phyloP scores from a whole-genome alignment of 2,329 filamentous ascomycete species.

The Shiraia sp. region DNA sequence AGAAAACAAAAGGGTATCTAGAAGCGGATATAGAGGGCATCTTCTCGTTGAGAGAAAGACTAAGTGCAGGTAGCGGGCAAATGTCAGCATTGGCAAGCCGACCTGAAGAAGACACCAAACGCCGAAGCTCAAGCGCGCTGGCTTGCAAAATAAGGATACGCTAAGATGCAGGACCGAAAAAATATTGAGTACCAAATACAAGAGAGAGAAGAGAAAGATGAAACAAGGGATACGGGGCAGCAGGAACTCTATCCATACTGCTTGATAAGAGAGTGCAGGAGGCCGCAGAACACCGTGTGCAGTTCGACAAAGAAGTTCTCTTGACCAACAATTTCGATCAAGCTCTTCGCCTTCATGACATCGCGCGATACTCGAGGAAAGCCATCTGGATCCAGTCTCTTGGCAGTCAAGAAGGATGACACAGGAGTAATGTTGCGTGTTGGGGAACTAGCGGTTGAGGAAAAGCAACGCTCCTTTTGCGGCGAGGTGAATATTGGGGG shows the following conservation, averaged over 20 bases:
- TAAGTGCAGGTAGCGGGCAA: conserved; percentile 3
- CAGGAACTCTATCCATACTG: conserved; percentile 36
- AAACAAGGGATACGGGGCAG: conserved; percentile 12
- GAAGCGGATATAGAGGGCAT: conserved; percentile 26
- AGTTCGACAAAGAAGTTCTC: conserved; percentile 62
- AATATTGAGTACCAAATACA: conserved; percentile 18
- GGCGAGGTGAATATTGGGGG: conserved; percentile 32
- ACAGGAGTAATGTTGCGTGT: conserved; percentile 57
- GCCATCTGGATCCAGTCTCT: conserved; percentile 60
- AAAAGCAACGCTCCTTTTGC: conserved; percentile 32
- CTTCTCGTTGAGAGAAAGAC: conserved; percentile 5
- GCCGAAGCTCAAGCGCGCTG: conserved; percentile 22
- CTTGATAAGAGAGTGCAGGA: conserved; percentile 45
- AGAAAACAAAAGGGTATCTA: conserved; percentile 29
- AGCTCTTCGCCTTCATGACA: conserved; percentile 56
- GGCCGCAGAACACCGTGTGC: conserved; percentile 55
- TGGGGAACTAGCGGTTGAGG: conserved; percentile 36
- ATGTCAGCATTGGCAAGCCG: conserved; percentile 1
- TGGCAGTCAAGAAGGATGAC: conserved; percentile 62
- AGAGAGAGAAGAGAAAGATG: conserved; percentile 9
- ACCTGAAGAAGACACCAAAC: conserved; percentile 8
- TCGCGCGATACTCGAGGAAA: conserved; percentile 57
- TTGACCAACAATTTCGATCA: conserved; percentile 63
- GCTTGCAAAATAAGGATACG: conserved; percentile 10
- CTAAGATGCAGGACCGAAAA: conserved; percentile 30